Evolutionary conservation across 495 filamentous ascomycete genomes (phyloP).

Genomic region (Penicillium desertorum): DNA sequence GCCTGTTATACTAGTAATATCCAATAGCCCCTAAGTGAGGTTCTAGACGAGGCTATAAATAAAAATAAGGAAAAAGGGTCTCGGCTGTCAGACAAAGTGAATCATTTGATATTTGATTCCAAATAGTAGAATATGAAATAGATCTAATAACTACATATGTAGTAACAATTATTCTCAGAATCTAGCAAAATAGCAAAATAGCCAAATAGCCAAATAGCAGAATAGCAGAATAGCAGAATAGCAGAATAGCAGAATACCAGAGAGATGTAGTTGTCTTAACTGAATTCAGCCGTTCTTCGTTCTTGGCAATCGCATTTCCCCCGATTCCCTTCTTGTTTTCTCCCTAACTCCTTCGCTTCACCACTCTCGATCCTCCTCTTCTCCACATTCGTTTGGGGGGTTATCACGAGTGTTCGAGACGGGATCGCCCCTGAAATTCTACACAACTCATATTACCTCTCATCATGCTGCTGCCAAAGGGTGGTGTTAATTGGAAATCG

Average conservation of each 20-base stretch:
- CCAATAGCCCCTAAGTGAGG: not conserved
- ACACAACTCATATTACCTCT: not conserved
- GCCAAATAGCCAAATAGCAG: no score
- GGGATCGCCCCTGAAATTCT: constrained; percentile 9
- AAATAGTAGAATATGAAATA: not conserved
- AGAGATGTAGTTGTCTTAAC: constrained; percentile 6
- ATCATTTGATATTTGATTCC: not conserved
- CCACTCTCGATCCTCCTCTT: constrained; percentile 13
- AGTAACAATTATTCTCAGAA: no score
- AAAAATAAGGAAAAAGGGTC: constrained; percentile 1
- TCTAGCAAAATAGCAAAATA: not conserved
- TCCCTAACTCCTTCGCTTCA: constrained; percentile 16
- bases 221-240: no score
- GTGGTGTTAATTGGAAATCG: constrained; percentile 90
- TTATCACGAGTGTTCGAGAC: constrained; percentile 15
- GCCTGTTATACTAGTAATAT: not conserved
- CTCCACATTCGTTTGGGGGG: constrained; percentile 37
- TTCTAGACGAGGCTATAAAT: constrained; percentile 8
- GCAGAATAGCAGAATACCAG: not conserved
- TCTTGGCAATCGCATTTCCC: constrained; percentile 19
- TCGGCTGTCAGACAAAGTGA: not conserved
- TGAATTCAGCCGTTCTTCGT: constrained; percentile 14
- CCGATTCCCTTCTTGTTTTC: constrained; percentile 31
- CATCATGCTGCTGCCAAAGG: constrained; percentile 77
- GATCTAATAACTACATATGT: not conserved